phyloP scores from a whole-genome alignment of 805 yeast species.

The Candida stauntonica region DNA sequence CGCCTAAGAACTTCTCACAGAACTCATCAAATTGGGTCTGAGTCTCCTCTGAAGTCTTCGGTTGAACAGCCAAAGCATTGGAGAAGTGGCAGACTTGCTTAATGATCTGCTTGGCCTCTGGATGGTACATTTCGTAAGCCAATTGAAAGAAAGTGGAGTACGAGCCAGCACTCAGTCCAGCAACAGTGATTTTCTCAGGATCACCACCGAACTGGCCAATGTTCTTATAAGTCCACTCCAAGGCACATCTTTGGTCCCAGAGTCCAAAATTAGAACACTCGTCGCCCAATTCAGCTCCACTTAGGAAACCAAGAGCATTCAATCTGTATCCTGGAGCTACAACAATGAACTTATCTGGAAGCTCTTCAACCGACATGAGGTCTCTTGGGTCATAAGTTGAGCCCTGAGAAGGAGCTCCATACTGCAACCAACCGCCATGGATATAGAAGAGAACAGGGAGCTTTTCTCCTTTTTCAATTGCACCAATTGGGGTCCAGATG shows the following conservation, averaged over 20 bases:
- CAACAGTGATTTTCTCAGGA: conserved; percentile 36
- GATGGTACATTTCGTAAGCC: conserved; percentile 39
- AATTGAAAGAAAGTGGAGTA: conserved; percentile 38
- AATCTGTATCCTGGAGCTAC: conserved; percentile 39
- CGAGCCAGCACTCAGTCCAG: conserved; percentile 47
- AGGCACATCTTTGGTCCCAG: conserved; percentile 43
- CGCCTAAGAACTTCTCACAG: conserved; percentile 22
- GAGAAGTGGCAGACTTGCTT: conserved; percentile 34
- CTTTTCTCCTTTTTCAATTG: conserved; percentile 34
- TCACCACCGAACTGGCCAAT: conserved; percentile 45
- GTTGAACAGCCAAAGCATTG: conserved; percentile 35
- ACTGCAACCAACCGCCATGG: conserved; percentile 43
- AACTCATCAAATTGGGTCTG: conserved; percentile 31
- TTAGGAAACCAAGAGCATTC: conserved; percentile 34
- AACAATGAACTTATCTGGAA: conserved; percentile 32
- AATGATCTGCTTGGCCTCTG: conserved; percentile 35
- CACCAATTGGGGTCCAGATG: conserved; percentile 35
- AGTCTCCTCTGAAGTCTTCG: conserved; percentile 33
- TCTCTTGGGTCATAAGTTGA: conserved; percentile 14
- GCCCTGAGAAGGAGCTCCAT: conserved; percentile 11
- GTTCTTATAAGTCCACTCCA: conserved; percentile 41
- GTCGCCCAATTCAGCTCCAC: conserved; percentile 22
- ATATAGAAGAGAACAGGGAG: conserved; percentile 37
- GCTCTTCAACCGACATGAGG: conserved; percentile 15
- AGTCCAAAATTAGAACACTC: conserved; percentile 17